Evolutionary conservation across 257 asterid genomes (phyloP), one percentile per base, ranked within the genome.

Genomic region (Solanum phureja): DNA sequence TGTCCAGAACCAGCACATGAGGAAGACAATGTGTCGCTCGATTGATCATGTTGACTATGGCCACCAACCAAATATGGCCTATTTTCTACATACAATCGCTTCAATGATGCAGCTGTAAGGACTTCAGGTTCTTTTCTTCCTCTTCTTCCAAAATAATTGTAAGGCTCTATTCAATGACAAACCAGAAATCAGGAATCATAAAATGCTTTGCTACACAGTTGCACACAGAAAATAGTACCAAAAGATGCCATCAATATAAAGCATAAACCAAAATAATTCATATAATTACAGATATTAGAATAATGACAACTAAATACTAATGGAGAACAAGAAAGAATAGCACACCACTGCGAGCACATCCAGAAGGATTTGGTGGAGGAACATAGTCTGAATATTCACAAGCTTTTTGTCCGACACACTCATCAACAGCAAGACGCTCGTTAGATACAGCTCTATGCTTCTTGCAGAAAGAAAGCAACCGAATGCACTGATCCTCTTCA

Each of bases 331-430:
- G 52, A 89, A 86, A 83, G 40, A 68, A 79, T 27, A 85, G 58
- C 88, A 86, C 88, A 97, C 99, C 99, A 86, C 94, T 90, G 86
- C 99, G 99, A 90, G 99, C 98, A 87, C 98, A 95, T 71, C 99
- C 99, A 89, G 96, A 92, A 88, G 96, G 98, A 90, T 96, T 97
- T 87, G 84, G 34, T 29, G 95, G 94, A 71, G 98, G 98, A 86
- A 87, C 85, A 87, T 93, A 94, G 88, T 94, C 96, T 56, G 92
- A 93, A 87, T 77, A 89, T 58, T 92, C 94, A 91, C 89, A 79
- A 88, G 90, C 83, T 87, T 91, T 93, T 86, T 88, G 93, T 24
- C 85, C 90, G 58, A 64, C 88, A 83, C 90, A 93, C 89, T 94
- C 94, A 75, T 94, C 93, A 24, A 79, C 91, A 89, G 93, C 88